Conservation (phyloP, 2,329 filamentous ascomycete genomes). For the Raffaelea albimanens region DNA sequence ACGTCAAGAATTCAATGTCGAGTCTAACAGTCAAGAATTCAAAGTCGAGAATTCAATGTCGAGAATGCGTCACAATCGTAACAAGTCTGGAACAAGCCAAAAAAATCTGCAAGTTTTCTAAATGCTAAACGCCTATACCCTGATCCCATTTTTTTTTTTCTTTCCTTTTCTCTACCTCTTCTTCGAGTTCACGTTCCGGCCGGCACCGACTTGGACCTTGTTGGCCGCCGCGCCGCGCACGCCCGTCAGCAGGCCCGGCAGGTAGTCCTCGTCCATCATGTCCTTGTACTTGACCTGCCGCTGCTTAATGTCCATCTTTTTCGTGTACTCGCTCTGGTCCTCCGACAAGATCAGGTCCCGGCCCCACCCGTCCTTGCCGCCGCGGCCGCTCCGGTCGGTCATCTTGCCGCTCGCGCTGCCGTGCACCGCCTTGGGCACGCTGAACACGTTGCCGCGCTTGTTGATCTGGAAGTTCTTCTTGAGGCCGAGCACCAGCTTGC, state of each 20-base stretch:
- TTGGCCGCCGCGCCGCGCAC: constrained; percentile 56
- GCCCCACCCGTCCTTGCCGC: constrained; percentile 84
- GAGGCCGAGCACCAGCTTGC: constrained; percentile 75
- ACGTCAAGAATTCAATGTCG: too few relatives aligned
- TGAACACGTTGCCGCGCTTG: constrained; percentile 83
- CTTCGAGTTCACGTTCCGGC: constrained; percentile 74
- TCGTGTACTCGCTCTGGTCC: constrained; percentile 88
- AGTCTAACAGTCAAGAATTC: too few relatives aligned
- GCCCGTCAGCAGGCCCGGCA: constrained; percentile 77
- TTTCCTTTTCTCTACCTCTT: constrained; percentile 34
- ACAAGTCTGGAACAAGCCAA: too few relatives aligned
- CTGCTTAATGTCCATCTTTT: constrained; percentile 48
- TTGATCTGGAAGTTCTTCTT: constrained; percentile 97
- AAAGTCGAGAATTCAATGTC: too few relatives aligned
- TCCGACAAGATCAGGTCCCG: constrained; percentile 75
- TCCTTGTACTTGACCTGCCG: constrained; percentile 63
- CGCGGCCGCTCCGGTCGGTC: constrained; percentile 43
- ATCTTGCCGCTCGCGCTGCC: constrained; percentile 72
- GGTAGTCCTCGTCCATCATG: constrained; percentile 89
- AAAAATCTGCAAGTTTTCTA: too few relatives aligned
- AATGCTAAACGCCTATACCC: too few relatives aligned
- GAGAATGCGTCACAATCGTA: too few relatives aligned
- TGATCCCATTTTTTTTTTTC: background rate
- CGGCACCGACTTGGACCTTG: constrained; percentile 72
- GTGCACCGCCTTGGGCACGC: constrained; percentile 80